Evolutionary conservation across 352 stramenopile species (phyloP).

Genomic region (Phytophthora brassicae): DNA sequence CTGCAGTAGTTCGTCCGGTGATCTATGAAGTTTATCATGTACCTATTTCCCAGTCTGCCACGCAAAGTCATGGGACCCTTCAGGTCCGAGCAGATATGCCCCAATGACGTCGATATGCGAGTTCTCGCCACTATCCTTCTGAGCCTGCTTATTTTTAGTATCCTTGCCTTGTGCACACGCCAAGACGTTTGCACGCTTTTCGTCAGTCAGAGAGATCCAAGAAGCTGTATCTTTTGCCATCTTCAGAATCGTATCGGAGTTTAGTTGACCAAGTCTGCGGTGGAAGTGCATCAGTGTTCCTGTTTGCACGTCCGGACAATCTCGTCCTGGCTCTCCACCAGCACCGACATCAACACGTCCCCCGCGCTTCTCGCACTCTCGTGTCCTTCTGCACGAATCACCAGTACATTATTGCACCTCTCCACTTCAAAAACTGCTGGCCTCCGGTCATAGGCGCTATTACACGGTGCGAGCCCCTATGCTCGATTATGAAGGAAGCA

Average conservation of each 20-base stretch:
- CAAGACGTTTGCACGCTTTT: slow-evolving; percentile 2
- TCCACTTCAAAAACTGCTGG: slow-evolving; percentile 4
- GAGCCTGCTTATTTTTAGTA: slow-evolving; percentile 11
- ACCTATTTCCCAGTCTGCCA: not conserved
- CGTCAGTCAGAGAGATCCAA: not conserved
- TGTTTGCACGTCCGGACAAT: slow-evolving; percentile 7
- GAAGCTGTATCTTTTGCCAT: slow-evolving; percentile 7
- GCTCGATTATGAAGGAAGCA: not conserved
- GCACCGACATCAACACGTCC: slow-evolving; percentile 11
- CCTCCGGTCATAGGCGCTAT: not conserved
- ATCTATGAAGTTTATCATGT: slow-evolving; percentile 21
- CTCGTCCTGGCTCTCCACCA: slow-evolving; percentile 6
- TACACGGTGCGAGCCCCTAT: not conserved
- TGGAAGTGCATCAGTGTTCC: slow-evolving; percentile 17
- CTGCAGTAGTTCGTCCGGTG: slow-evolving; percentile 18
- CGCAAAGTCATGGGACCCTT: slow-evolving; percentile 2
- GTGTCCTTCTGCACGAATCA: not conserved
- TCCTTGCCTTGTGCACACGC: slow-evolving; percentile 23
- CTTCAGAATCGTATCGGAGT: slow-evolving; percentile 11
- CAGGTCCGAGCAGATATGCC: slow-evolving; percentile 5
- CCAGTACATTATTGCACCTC: slow-evolving; percentile 6
- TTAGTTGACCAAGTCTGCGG: slow-evolving; percentile 7
- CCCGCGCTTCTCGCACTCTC: not conserved
- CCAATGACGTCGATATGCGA: slow-evolving; percentile 17
- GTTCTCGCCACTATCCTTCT: slow-evolving; percentile 15